These are phyloP conservation scores for Diaporthe longicolla DNA, from an alignment of 2,329 filamentous ascomycete genomes.

Conservation along the genomic window DNA sequence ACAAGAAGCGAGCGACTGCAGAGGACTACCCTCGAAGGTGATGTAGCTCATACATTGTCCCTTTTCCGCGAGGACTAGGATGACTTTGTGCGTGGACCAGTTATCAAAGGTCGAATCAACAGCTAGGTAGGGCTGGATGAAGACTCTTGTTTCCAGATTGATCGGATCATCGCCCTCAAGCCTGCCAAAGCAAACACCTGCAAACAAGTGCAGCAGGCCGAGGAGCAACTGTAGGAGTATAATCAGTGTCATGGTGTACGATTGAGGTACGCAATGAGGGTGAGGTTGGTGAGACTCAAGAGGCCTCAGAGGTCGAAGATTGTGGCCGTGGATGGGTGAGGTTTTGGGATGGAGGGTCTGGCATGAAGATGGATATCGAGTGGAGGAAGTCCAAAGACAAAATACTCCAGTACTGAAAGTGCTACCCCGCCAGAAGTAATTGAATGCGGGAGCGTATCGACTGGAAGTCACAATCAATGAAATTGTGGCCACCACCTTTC, in stretches of 20 bases:
- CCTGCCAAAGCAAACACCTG: not conserved
- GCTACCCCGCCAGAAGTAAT: not conserved
- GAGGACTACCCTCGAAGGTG: not conserved
- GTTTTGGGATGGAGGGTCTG: not conserved
- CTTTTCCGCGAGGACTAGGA: not conserved
- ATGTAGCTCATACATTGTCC: slow-evolving; percentile 17
- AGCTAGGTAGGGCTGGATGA: not conserved
- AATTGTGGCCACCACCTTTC: not conserved
- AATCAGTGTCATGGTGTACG: not conserved
- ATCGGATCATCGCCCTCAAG: not conserved
- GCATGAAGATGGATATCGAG: not conserved
- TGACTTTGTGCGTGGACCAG: not conserved
- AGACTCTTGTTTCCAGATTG: not conserved
- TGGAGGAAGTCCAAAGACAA: not conserved
- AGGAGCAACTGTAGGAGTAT: not conserved
- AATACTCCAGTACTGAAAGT: not conserved
- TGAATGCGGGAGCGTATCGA: not conserved
- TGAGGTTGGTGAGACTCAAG: not conserved
- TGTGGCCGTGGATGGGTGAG: not conserved
- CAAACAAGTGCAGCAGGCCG: not conserved
- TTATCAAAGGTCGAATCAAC: not conserved
- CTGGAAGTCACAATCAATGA: not conserved
- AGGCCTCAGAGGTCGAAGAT: not conserved
- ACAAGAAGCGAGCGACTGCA: slow-evolving; percentile 12
- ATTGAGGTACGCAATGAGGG: not conserved